Evolutionary conservation across 208 protist genomes (phyloP).

Genomic region (Trypanosoma grayi): DNA sequence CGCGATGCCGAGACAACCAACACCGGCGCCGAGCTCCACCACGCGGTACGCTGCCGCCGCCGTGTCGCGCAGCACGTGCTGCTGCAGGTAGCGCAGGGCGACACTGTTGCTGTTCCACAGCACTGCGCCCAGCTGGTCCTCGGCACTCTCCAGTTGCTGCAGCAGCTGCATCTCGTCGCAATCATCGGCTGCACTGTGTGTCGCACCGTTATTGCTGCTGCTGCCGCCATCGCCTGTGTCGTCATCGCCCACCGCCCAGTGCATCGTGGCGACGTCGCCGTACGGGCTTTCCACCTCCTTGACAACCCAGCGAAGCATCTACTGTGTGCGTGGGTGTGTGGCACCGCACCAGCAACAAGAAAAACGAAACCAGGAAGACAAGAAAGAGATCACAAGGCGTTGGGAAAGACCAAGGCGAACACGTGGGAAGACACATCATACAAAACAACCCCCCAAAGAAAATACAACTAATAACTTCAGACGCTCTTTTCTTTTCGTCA

Average conservation of each 20-base stretch:
- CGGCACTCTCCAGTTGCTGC: slow-evolving; percentile 60
- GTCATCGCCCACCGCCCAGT: slow-evolving; percentile 65
- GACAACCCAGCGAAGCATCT: slow-evolving; percentile 69
- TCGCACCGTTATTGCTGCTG: not conserved
- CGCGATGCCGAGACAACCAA: slow-evolving; percentile 86
- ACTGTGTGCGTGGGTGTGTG: too few relatives aligned
- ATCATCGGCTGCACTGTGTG: not conserved
- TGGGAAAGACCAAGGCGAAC: not conserved
- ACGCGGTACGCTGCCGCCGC: slow-evolving; percentile 9
- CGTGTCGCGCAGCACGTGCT: slow-evolving; percentile 38
- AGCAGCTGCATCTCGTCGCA: slow-evolving; percentile 27
- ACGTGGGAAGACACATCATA: not conserved
- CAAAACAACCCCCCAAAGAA: not conserved
- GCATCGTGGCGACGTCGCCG: slow-evolving; percentile 66
- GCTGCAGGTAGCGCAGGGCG: slow-evolving; percentile 62
- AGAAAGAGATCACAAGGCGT: not conserved
- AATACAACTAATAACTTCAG: not conserved
- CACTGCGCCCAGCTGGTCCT: slow-evolving; percentile 85
- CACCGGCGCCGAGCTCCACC: slow-evolving; percentile 83
- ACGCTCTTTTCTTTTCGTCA: not conserved
- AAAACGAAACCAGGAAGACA: not conserved
- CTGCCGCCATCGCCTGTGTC: slow-evolving; percentile 4
- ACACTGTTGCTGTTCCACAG: slow-evolving; percentile 89
- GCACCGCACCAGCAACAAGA: too few relatives aligned
- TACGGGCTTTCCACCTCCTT: slow-evolving; percentile 75